Evolutionary conservation across 2,329 filamentous ascomycete genomes (phyloP), one percentile per base, ranked within the genome.

Genomic region (Metarhizium anisopliae): DNA sequence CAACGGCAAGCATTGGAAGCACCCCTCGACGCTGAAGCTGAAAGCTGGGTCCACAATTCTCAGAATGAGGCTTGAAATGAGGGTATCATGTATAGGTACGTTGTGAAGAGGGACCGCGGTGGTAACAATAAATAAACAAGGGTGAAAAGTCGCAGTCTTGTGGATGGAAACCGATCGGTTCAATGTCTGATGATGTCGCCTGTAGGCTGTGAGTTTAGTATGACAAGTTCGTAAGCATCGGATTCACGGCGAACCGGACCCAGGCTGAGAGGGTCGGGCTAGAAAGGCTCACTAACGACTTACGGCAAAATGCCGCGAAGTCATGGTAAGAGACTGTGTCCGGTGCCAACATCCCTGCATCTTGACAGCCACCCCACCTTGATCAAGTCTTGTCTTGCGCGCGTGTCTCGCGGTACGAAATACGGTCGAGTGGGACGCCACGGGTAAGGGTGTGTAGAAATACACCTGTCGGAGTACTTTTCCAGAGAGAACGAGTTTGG

Each of bases 401-500:
- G 43, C 13, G 43, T 47, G 25, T 20, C n/a, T 6, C 20, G 20
- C 49, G 54, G 54, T 55, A 52, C 54, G 54, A 51, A 47, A 55
- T 55, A 55, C 49, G 54, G 51, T n/a, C 18, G 29, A 25, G 50
- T 29, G 35, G 50, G 36, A 43, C 40, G 35, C 50, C 35, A 51
- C 14, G 16, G 32, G 20, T 20, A 35, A 36, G 18, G 32, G 35
- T 40, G 35, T 40, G 32, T 35, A 35, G 32, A 11, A 35, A 20
- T 20, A 20, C 30, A 13, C 10, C 25, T 25, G 32, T 35, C 8
- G 30, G 10, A 10, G 25, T 51, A 16, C 30, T 35, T 8, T 4
- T 6, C 29, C n/a, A 47, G 7, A 47, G n/a, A 20, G 3, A 3
- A 18, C 43, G 29, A 25, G 29, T 29, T 47, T 47, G n/a, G 43